Percentiles rank a stretch among this genome's conserved stretches.
phyloP scores from a whole-genome alignment of 2,329 filamentous ascomycete genomes.

The Nemania sp. region DNA sequence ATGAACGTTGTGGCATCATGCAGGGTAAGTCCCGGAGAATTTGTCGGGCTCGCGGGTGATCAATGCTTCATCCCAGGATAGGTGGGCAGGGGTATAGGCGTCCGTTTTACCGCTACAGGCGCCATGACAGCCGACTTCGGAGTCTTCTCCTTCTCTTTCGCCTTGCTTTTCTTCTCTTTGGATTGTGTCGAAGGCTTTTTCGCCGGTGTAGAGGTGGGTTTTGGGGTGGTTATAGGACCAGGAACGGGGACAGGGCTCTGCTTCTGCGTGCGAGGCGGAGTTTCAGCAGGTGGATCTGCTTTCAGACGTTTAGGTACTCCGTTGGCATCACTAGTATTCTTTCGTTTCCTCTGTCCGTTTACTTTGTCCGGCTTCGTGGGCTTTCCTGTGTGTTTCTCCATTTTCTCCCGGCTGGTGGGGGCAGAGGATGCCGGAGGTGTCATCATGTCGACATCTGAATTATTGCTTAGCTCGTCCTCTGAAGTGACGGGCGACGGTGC shows the following conservation, averaged over 20 bases:
- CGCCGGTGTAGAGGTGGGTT: constrained; percentile 26
- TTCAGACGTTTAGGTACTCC: constrained; percentile 38
- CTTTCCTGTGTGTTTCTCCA: constrained; percentile 32
- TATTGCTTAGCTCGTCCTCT: constrained; percentile 48
- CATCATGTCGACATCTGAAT: constrained; percentile 51
- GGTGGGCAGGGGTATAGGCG: constrained; percentile 34
- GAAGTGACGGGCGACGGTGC: constrained; percentile 39
- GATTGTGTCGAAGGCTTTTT: constrained; percentile 30
- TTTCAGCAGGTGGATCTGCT: constrained; percentile 17
- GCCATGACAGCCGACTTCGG: constrained; percentile 24
- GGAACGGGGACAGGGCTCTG: constrained; percentile 42
- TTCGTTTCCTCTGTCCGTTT: constrained; percentile 43
- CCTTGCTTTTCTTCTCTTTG: constrained; percentile 39
- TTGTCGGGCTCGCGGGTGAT: background rate
- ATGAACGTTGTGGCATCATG: too few species aligned
- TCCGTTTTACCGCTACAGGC: constrained; percentile 25
- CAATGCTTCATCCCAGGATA: constrained; percentile 34
- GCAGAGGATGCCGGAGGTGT: constrained; percentile 41
- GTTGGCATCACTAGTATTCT: constrained; percentile 40
- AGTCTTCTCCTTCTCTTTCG: constrained; percentile 32
- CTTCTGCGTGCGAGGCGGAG: constrained; percentile 33
- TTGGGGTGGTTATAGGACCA: constrained; percentile 23
- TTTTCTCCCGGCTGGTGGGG: constrained; percentile 24
- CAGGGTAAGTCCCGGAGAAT: background rate
- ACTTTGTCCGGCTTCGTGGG: too few species aligned